phyloP scores from a whole-genome alignment of 352 stramenopile species.

The Phytopythium helicoides region DNA sequence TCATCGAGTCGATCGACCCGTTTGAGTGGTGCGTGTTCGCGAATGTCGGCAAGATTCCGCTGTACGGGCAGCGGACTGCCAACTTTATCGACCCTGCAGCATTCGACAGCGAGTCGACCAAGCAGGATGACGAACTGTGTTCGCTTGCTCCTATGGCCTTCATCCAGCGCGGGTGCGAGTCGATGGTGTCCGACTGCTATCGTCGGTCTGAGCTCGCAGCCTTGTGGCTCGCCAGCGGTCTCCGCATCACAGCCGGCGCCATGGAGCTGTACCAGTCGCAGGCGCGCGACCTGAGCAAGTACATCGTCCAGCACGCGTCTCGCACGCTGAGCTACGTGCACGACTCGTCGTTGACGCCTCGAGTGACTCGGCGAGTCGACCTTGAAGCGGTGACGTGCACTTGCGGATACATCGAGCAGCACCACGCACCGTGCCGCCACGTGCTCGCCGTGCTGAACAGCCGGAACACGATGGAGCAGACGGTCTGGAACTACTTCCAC shows the following conservation, averaged over 20 bases:
- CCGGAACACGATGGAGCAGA: constrained; percentile 1
- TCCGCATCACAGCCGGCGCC: not conserved
- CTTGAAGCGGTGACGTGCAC: constrained; percentile 2
- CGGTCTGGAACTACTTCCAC: constrained; percentile 4
- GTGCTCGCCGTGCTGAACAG: constrained; percentile 1
- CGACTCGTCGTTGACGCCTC: not conserved
- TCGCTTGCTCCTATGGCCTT: not conserved
- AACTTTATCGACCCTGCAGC: not conserved
- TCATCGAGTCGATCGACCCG: constrained; percentile 3
- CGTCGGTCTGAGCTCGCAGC: constrained; percentile 2
- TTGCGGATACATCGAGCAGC: constrained; percentile 3
- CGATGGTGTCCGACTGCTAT: constrained; percentile 3
- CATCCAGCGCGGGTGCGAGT: constrained; percentile 3
- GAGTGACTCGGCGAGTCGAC: constrained; percentile 3
- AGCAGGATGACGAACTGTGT: not conserved
- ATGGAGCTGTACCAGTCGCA: constrained; percentile 2
- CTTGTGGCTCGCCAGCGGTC: not conserved
- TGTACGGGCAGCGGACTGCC: constrained; percentile 1
- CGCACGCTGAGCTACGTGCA: constrained; percentile 5
- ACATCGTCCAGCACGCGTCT: constrained; percentile 3
- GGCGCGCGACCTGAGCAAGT: not conserved
- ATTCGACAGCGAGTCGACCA: not conserved
- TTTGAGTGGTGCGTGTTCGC: constrained; percentile 1
- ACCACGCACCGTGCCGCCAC: constrained; percentile 3
- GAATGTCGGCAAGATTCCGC: constrained; percentile 2